Evolutionary conservation across 176 grass and related monocot species (phyloP), one percentile per base, ranked within the genome.

Genomic region (Themeda triandra): DNA sequence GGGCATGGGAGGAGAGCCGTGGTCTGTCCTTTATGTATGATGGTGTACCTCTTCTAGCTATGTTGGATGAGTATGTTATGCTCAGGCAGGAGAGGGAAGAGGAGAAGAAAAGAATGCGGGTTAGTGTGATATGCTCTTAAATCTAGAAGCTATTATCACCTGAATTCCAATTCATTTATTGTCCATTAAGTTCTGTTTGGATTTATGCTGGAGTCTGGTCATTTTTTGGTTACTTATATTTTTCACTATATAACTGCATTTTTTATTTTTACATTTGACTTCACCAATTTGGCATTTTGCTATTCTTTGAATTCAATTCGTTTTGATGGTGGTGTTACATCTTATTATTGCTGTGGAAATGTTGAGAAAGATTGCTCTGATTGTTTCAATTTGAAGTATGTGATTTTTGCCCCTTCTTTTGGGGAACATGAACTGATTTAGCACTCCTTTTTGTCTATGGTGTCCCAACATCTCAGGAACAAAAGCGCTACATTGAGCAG

Each of bases 51-150:
- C 93, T 99, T 82, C 92, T 96, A 66, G 97, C 97, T 75, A 99
- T 99, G 97, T 82, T 99, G 59, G 97, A 99, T 12, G 97, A 99
- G 54, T 99, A 96, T 90, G 87, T 87, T 31, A 94, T 99, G 97
- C 97, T 99, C 21, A 93, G 97, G 73, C 92, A 96, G 64, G 97
- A 99, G 84, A 99, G 97, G 63, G 97, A 96, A 83, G 97, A 99
- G 91, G 93, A 96, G 13, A 99, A 99, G 82, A 94, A 92, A 83
- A 94, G 89, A 88, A 86, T 88, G 82, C 85, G 92, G 90, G 97
- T 98, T 76, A 78, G 51, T 68, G 74, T 62, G 19, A 35, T 33
- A 39, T 69, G 27, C 73, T 56, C 54, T 76, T 79, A 45, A 72
- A 79, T 75, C 13, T 80, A 25, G 74, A 62, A 63, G 30, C 17